Evolutionary conservation across 2,329 filamentous ascomycete genomes (phyloP).

Genomic region (Dactylellina drechsleri): DNA sequence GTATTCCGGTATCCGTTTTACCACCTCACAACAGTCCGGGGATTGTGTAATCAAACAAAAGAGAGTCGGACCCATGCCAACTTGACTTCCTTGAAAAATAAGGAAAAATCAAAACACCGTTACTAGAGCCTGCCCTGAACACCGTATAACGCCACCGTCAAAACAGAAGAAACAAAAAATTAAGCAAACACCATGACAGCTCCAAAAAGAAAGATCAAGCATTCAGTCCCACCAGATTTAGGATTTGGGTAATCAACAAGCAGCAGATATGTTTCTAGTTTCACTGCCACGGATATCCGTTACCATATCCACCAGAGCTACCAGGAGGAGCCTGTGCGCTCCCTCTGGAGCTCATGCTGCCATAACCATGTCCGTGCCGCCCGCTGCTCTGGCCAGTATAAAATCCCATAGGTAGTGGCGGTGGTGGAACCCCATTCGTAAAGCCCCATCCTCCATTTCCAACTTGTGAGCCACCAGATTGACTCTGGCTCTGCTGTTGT

Average conservation of each 20-base stretch:
- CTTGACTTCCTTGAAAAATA: background rate
- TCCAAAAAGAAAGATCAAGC: background rate
- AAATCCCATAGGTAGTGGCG: slow-evolving; percentile 47
- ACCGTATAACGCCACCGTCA: background rate
- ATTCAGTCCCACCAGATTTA: background rate
- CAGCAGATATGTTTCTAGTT: too few relatives aligned
- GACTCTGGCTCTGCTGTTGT: slow-evolving; percentile 17
- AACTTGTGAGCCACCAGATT: slow-evolving; percentile 26
- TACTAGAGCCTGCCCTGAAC: background rate
- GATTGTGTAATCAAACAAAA: background rate
- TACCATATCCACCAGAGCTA: slow-evolving; percentile 37
- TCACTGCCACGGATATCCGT: slow-evolving; percentile 48
- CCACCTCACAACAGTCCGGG: background rate
- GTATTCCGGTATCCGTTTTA: background rate
- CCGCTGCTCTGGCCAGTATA: slow-evolving; percentile 47
- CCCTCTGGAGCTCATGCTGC: slow-evolving; percentile 50
- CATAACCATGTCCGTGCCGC: slow-evolving; percentile 45
- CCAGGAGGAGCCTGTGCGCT: slow-evolving; percentile 39
- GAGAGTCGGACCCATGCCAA: background rate
- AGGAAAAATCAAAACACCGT: slow-evolving; percentile 8
- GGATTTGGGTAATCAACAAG: too few relatives aligned
- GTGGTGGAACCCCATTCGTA: slow-evolving; percentile 41
- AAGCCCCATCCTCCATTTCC: slow-evolving; percentile 49
- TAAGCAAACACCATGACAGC: too few relatives aligned
- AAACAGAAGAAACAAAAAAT: background rate